phyloP scores from a whole-genome alignment of 768 basidiomycete genomes.

The Baorangia bicolor region DNA sequence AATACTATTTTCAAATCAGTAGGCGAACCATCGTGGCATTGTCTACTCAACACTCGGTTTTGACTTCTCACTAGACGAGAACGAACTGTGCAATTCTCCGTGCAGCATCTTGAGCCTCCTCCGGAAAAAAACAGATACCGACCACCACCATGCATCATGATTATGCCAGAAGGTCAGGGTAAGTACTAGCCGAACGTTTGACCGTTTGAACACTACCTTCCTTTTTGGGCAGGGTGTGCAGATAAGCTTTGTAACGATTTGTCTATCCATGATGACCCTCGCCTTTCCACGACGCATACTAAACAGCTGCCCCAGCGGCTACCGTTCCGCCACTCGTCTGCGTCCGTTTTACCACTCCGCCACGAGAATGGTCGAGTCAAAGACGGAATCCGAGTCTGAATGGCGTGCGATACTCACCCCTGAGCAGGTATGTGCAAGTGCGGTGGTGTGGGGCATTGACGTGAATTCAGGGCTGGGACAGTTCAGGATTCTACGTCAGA shows the following conservation, averaged over 20 bases:
- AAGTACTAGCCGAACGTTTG: too few species aligned
- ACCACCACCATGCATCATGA: too few species aligned
- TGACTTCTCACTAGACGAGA: too few species aligned
- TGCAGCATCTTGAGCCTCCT: too few species aligned
- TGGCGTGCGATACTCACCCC: constrained; percentile 81
- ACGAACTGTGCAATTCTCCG: too few species aligned
- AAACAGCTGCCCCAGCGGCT: background rate
- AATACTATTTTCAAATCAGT: too few species aligned
- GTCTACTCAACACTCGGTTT: too few species aligned
- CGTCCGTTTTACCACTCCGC: constrained; percentile 6
- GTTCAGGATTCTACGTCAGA: constrained; percentile 84
- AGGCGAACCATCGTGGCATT: too few species aligned
- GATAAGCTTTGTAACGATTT: background rate
- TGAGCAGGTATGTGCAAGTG: constrained; percentile 62
- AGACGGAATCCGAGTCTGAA: constrained; percentile 64
- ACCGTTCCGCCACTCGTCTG: background rate
- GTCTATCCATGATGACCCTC: background rate
- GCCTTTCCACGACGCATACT: background rate
- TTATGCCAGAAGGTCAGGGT: too few species aligned
- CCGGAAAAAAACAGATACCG: too few species aligned
- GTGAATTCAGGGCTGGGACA: constrained; percentile 28
- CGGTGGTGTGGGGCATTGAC: background rate
- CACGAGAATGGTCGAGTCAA: constrained; percentile 20
- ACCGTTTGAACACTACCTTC: constrained; percentile 7
- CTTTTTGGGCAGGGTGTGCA: background rate